A percentile compares a stretch with the other conserved stretches of the same genome.
Evolutionary conservation across 768 basidiomycete species (phyloP).

Genomic region (Termitomyces sp.): DNA sequence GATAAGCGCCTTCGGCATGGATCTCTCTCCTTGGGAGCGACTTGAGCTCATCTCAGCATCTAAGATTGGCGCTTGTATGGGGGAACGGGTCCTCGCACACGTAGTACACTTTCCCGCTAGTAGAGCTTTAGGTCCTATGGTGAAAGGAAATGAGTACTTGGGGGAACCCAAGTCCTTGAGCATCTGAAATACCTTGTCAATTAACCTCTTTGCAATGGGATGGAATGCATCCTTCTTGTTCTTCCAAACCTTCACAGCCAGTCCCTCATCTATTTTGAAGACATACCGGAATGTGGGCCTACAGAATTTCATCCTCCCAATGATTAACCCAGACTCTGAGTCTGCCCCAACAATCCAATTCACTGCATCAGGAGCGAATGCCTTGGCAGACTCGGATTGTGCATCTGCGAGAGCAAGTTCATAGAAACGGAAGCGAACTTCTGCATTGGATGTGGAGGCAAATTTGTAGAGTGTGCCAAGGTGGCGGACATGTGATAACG

Average conservation of each 20-base stretch:
- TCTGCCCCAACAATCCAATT: constrained; percentile 69
- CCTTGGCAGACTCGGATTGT: constrained; percentile 37
- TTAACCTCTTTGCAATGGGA: constrained; percentile 69
- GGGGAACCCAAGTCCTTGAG: background rate
- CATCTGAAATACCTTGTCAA: constrained; percentile 56
- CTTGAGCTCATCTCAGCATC: background rate
- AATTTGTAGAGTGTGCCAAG: constrained; percentile 52
- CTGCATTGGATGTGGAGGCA: constrained; percentile 59
- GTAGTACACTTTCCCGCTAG: background rate
- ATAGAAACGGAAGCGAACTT: constrained; percentile 78
- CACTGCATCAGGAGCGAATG: constrained; percentile 48
- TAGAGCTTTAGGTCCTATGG: background rate
- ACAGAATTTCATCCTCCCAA: constrained; percentile 86
- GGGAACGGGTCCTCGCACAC: no score
- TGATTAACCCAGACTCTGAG: constrained; percentile 48
- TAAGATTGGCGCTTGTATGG: background rate
- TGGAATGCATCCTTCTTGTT: constrained; percentile 54
- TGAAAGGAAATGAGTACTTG: background rate
- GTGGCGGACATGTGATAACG: constrained; percentile 48
- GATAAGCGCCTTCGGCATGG: background rate
- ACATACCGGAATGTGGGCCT: constrained; percentile 58
- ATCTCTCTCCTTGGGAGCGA: background rate
- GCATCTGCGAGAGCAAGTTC: constrained; percentile 56
- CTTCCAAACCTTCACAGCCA: constrained; percentile 49
- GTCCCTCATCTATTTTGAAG: constrained; percentile 40